Conservation (phyloP, 129 eudicot species). For the Pulicaria dysenterica region DNA sequence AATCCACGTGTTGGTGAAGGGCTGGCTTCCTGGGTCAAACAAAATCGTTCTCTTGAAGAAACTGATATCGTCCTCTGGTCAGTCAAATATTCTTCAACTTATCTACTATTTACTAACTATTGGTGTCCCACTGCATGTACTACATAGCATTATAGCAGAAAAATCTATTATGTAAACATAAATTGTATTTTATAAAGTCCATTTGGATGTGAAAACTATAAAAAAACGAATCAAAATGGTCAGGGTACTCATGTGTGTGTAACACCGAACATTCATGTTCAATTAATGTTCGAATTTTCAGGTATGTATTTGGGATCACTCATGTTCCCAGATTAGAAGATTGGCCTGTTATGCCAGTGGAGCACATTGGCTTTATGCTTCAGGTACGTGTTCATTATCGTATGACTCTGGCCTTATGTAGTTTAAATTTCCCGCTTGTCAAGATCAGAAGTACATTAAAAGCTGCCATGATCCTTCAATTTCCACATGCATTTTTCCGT, state of each 20-base stretch:
- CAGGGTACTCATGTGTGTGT: background rate
- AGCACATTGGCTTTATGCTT: constrained; percentile 76
- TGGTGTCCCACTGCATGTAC: constrained; percentile 13
- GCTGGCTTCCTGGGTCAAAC: constrained; percentile 78
- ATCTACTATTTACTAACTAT: background rate
- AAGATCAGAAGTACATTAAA: constrained; percentile 13
- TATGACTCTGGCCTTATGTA: background rate
- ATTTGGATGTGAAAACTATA: too few relatives aligned
- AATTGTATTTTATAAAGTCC: too few relatives aligned
- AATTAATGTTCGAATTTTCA: constrained; percentile 22
- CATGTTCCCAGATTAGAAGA: constrained; percentile 95
- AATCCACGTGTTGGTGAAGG: constrained; percentile 96
- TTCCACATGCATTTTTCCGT: constrained; percentile 9
- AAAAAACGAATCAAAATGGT: background rate
- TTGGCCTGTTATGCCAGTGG: constrained; percentile 97
- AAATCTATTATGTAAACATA: too few relatives aligned
- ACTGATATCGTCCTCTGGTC: constrained; percentile 82
- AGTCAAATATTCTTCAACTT: constrained; percentile 21
- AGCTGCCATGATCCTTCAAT: constrained; percentile 2
- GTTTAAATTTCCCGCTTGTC: constrained; percentile 14
- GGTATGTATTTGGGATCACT: constrained; percentile 90
- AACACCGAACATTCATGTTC: background rate
- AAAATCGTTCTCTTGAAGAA: constrained; percentile 78
- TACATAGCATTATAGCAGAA: background rate
- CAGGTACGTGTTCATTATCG: constrained; percentile 49